Percentiles rank a stretch among this genome's conserved stretches.
phyloP scores from a whole-genome alignment of 2,329 filamentous ascomycete species.

The Ceratocystis ficicola region DNA sequence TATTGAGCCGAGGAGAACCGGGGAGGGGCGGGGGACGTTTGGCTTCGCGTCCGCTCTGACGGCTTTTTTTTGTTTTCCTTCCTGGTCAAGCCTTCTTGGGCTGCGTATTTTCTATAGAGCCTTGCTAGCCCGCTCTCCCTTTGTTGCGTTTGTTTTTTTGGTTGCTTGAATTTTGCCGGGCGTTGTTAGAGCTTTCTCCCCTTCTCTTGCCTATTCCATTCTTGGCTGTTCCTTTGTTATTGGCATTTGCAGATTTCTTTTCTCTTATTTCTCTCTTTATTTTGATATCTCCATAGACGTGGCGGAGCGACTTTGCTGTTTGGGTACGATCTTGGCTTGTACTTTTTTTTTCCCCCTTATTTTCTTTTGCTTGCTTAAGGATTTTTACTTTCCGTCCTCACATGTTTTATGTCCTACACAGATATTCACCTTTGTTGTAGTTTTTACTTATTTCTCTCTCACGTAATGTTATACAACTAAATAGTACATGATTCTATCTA shows the following conservation, averaged over 20 bases:
- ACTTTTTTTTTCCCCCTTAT: neutral
- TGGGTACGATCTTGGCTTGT: neutral
- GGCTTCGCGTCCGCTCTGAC: neutral
- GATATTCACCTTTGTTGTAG: too few species aligned
- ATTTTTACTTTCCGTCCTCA: too few species aligned
- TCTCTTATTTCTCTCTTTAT: conserved; percentile 4
- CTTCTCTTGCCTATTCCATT: neutral
- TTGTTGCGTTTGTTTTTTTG: too few species aligned
- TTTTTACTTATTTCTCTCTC: too few species aligned
- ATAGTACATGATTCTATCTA: too few species aligned
- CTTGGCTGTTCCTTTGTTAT: neutral
- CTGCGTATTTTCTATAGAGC: too few species aligned
- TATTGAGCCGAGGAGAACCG: conserved; percentile 32
- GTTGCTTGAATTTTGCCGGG: too few species aligned
- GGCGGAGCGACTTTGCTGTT: neutral
- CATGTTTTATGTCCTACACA: neutral
- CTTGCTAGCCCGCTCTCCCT: too few species aligned
- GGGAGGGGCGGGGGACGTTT: neutral
- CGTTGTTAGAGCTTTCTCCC: too few species aligned
- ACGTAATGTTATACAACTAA: too few species aligned
- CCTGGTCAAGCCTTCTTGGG: too few species aligned
- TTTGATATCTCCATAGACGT: conserved; percentile 11
- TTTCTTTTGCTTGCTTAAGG: neutral
- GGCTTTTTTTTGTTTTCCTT: neutral
- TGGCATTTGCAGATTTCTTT: neutral